These are phyloP conservation scores for Panaeolus papilionaceus DNA, from an alignment of 768 basidiomycete species.

Conservation along the genomic window DNA sequence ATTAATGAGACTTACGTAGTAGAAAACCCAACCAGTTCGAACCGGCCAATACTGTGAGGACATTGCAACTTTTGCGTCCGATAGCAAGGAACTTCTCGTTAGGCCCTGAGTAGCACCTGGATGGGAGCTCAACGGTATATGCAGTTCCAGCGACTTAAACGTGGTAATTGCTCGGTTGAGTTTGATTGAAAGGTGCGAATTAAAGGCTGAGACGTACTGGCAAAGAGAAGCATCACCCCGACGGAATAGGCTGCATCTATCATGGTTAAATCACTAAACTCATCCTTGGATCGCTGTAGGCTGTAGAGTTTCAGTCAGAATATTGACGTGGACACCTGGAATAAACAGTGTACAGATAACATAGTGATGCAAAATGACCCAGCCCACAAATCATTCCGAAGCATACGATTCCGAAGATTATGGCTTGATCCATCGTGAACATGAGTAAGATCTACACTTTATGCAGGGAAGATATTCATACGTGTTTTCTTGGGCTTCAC, in stretches of 20 bases:
- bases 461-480: conserved; percentile 15
- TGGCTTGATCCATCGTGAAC: conserved; percentile 22
- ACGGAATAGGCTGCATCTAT: conserved; percentile 31
- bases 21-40: conserved; percentile 34
- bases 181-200: not conserved
- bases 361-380: conserved; percentile 36
- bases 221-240: conserved; percentile 35
- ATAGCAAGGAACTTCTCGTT: conserved; percentile 31
- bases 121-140: conserved; percentile 34
- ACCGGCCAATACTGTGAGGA: conserved; percentile 35
- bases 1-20: conserved; percentile 27
- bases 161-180: not conserved
- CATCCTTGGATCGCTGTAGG: conserved; percentile 36
- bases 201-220: conserved; percentile 25
- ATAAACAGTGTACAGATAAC: conserved; percentile 31
- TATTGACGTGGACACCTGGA: not conserved
- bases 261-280: conserved; percentile 32
- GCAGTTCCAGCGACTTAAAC: conserved; percentile 32
- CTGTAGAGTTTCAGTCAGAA: conserved; percentile 18
- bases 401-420: conserved; percentile 36
- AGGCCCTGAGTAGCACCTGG: conserved; percentile 32
- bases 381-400: conserved; percentile 33
- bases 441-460: not conserved
- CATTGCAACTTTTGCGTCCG: conserved; percentile 31
- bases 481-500: conserved; percentile 38